Conservation (phyloP, 768 basidiomycete genomes). For the Hortiboletus campestris region DNA sequence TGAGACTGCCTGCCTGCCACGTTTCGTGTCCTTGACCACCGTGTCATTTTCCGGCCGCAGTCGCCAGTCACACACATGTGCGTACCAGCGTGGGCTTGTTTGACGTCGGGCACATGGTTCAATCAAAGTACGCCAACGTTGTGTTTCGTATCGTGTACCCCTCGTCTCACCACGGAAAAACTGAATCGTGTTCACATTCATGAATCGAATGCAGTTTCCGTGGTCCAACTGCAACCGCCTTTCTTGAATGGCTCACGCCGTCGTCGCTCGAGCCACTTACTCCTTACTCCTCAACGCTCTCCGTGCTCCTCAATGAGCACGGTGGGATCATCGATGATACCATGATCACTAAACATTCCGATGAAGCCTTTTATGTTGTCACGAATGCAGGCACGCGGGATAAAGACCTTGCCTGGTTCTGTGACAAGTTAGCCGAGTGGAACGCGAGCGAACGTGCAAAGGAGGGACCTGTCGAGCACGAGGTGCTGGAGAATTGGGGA, state of each 20-base stretch:
- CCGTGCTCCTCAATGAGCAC: conserved; percentile 80
- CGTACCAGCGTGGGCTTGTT: conserved; percentile 83
- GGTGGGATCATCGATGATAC: conserved; percentile 98
- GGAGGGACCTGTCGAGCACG: conserved; percentile 69
- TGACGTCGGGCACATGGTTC: conserved; percentile 99
- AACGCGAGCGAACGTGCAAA: conserved; percentile 53
- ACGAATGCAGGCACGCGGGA: conserved; percentile 91
- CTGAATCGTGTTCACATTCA: neutral
- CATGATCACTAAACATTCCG: conserved; percentile 81
- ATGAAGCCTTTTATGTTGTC: conserved; percentile 86
- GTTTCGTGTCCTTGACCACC: conserved; percentile 14
- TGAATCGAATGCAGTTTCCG: conserved; percentile 56
- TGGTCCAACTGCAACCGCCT: conserved; percentile 71
- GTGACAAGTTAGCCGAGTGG: conserved; percentile 69
- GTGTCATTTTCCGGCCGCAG: conserved; percentile 38
- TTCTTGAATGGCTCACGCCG: conserved; percentile 89
- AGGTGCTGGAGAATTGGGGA: conserved; percentile 82
- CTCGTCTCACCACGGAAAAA: neutral
- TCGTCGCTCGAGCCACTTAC: conserved; percentile 69
- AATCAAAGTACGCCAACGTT: conserved; percentile 62
- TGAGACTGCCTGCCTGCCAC: neutral
- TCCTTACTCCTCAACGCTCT: conserved; percentile 79
- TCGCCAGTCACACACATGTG: conserved; percentile 88
- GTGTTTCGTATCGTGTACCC: neutral
- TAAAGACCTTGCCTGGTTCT: conserved; percentile 79